Percentiles rank a stretch among this genome's conserved stretches.
Evolutionary conservation across 345 rosid genomes (phyloP).

Genomic region (Hibiscus mutabilis): DNA sequence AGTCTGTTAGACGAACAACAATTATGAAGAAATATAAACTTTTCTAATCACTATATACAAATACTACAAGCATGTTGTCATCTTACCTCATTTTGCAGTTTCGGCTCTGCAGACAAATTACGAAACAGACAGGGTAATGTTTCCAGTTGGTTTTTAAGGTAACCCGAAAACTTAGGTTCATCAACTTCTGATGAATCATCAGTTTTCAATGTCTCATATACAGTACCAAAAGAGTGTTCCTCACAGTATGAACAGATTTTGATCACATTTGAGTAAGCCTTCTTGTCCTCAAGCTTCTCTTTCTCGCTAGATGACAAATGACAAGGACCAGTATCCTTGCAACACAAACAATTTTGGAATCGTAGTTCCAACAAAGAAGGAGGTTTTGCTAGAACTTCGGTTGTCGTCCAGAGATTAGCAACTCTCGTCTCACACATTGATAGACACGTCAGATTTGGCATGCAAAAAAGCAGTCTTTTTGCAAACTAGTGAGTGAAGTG

Average conservation of each 20-base stretch:
- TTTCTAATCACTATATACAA: not conserved
- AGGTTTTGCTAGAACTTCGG: not conserved
- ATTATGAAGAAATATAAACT: constrained; percentile 3
- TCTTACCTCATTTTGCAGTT: not conserved
- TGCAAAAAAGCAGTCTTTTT: constrained; percentile 46
- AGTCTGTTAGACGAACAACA: constrained; percentile 19
- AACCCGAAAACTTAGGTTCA: constrained; percentile 16
- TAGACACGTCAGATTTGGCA: constrained; percentile 43
- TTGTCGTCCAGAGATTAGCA: constrained; percentile 45
- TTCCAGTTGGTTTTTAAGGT: constrained; percentile 8
- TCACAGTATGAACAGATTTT: constrained; percentile 11
- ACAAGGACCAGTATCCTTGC: constrained; percentile 36
- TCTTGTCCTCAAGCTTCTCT: not conserved
- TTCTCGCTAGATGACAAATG: constrained; percentile 24
- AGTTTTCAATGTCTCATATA: not conserved
- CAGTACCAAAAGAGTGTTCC: not conserved
- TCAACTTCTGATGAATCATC: constrained; percentile 6
- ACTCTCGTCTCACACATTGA: constrained; percentile 58
- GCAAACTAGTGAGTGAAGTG: constrained; percentile 38
- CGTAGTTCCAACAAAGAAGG: not conserved
- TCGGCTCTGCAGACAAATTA: not conserved
- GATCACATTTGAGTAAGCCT: constrained; percentile 11
- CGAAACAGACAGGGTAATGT: constrained; percentile 8
- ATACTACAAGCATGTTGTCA: not conserved
- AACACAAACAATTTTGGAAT: constrained; percentile 4